Evolutionary conservation across 2,329 filamentous ascomycete genomes (phyloP), one percentile per base, ranked within the genome.

Genomic region (Pseudocercospora ulei): DNA sequence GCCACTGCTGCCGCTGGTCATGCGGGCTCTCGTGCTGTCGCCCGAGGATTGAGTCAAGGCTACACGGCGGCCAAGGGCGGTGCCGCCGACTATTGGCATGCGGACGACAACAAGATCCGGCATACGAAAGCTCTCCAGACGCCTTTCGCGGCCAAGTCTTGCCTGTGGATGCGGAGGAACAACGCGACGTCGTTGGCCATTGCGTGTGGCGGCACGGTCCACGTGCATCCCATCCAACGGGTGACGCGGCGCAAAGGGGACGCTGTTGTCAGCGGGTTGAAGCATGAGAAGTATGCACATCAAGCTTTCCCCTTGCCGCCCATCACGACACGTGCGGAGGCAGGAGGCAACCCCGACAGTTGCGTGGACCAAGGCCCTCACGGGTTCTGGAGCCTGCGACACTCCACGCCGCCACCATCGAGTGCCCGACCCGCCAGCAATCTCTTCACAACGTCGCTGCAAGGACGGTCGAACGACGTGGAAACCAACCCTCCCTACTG

Each of bases 401-500:
- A 37, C n/a, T 33, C 47, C 13, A 37, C 31, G 13, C 26, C 44
- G 16, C 37, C 42, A 20, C 11, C 38, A 7, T 22, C 31, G 26
- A 43, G 19, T 9, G 23, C 18, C 14, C 26, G 35, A 17, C 30
- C 31, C 28, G 26, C 34, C 11, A 29, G 30, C 20, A 5, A 28
- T 7, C 34, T 16, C 12, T n/a, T 38, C 9, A 17, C 12, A n/a
- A 25, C 26, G 16, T 8, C 13, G 5, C 19, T 30, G 14, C 26
- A 23, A 20, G 25, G 24, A 14, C 33, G 30, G 14, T 26, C 19
- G n/a, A 47, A 40, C 12, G 54, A 57, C 33, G 51, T 57, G 49
- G 90, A 98, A 57, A 94, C 88, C 1, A 95, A 88, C 56, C 82
- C 87, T 3, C 85, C 88, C 2, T 96, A 94, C 54, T 87, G 94